Conservation (phyloP, 2,329 filamentous ascomycete species). For the Ascochyta koolunga region DNA sequence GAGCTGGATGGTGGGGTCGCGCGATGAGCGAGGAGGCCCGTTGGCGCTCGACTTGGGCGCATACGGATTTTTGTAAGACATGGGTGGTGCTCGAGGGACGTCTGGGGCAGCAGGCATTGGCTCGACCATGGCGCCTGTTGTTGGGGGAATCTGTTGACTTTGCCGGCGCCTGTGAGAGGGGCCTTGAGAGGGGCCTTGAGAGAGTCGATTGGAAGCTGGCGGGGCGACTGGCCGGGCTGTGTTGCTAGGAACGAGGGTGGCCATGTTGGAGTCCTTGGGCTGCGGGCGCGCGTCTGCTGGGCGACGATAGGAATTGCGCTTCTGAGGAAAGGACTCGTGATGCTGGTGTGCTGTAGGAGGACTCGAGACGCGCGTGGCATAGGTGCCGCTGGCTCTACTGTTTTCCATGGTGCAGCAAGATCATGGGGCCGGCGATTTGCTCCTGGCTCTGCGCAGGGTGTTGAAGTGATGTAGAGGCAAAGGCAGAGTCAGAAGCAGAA, state of each 20-base stretch:
- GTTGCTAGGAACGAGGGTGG: constrained; percentile 35
- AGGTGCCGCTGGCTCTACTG: constrained; percentile 27
- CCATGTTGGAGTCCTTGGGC: constrained; percentile 21
- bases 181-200: constrained; percentile 17
- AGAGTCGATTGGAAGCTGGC: constrained; percentile 20
- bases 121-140: constrained; percentile 29
- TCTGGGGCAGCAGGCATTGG: constrained; percentile 61
- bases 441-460: background rate
- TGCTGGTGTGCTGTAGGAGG: constrained; percentile 29
- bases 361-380: constrained; percentile 12
- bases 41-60: constrained; percentile 40
- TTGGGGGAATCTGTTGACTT: constrained; percentile 39
- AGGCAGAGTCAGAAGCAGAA: constrained; percentile 1
- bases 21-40: constrained; percentile 36
- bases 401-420: constrained; percentile 38
- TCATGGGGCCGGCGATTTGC: constrained; percentile 24
- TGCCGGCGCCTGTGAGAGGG: constrained; percentile 40
- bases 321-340: constrained; percentile 40
- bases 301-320: constrained; percentile 42
- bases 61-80: constrained; percentile 46
- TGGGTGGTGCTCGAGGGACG: constrained; percentile 61
- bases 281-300: constrained; percentile 39
- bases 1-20: constrained; percentile 42
- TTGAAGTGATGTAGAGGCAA: constrained; percentile 13
- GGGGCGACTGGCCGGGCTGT: constrained; percentile 36